Percentiles rank a stretch among this genome's conserved stretches.
Conservation (phyloP, 495 filamentous ascomycete genomes). For the Penicillium longicatenatum region DNA sequence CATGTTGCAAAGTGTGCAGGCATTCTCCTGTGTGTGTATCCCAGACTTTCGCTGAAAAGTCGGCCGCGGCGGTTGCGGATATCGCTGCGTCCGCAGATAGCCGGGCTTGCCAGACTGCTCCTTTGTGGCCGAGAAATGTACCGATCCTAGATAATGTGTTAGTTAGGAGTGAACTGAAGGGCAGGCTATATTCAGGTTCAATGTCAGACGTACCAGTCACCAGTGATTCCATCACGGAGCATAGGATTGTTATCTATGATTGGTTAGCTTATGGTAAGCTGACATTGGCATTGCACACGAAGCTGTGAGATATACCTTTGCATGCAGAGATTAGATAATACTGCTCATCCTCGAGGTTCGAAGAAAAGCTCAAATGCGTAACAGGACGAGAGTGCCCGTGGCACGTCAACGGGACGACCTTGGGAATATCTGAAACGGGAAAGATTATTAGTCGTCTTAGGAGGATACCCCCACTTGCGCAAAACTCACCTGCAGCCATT, state of each 20-base stretch:
- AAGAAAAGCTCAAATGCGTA: constrained; percentile 92
- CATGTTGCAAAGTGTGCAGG: constrained; percentile 82
- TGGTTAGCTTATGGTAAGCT: constrained; percentile 8
- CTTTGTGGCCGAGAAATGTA: constrained; percentile 97
- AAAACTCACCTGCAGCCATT: constrained; percentile 21
- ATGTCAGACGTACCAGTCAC: constrained; percentile 73
- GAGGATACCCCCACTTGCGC: not conserved
- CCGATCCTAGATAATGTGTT: constrained; percentile 67
- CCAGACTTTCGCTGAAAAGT: constrained; percentile 98
- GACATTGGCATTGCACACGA: not conserved
- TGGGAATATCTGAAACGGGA: constrained; percentile 53
- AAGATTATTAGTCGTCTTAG: not conserved
- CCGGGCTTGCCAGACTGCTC: constrained; percentile 93
- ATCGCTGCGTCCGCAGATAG: constrained; percentile 85
- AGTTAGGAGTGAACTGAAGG: not conserved
- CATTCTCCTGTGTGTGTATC: constrained; percentile 94
- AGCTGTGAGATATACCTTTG: constrained; percentile 65
- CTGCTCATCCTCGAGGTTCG: constrained; percentile 77
- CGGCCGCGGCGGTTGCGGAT: constrained; percentile 90
- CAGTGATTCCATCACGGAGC: constrained; percentile 94
- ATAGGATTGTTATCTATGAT: constrained; percentile 89
- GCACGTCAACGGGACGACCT: constrained; percentile 89
- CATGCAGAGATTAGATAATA: constrained; percentile 98
- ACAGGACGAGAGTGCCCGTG: constrained; percentile 97
- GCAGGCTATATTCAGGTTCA: not conserved